Evolutionary conservation across 2,329 filamentous ascomycete species (phyloP).

Genomic region (Pezicula carpinea): DNA sequence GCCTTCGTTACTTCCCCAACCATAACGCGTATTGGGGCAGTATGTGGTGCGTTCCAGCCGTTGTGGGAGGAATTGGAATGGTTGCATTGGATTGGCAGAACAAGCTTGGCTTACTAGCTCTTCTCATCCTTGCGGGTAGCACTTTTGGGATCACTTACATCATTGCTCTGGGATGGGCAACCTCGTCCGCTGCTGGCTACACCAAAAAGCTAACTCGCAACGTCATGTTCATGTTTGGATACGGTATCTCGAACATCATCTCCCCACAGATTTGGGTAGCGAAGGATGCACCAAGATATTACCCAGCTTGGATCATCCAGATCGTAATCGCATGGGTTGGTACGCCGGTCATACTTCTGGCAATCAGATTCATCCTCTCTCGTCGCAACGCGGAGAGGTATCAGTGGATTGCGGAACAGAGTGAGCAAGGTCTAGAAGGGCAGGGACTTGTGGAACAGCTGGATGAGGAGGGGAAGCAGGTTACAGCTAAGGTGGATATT

Average conservation of each 20-base stretch:
- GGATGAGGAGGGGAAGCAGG: slow-evolving; percentile 27
- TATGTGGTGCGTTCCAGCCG: slow-evolving; percentile 29
- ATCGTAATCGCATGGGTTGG: slow-evolving; percentile 31
- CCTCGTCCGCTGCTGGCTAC: slow-evolving; percentile 28
- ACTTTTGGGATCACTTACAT: slow-evolving; percentile 33
- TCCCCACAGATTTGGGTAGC: slow-evolving; percentile 29
- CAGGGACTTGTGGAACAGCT: slow-evolving; percentile 25
- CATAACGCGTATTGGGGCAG: slow-evolving; percentile 28
- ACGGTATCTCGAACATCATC: slow-evolving; percentile 25
- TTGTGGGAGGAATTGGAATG: slow-evolving; percentile 29
- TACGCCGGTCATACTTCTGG: slow-evolving; percentile 30
- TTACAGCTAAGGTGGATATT: slow-evolving; percentile 30
- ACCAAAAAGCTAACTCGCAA: slow-evolving; percentile 29
- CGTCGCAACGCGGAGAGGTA: slow-evolving; percentile 28
- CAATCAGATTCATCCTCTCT: slow-evolving; percentile 30
- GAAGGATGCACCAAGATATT: slow-evolving; percentile 26
- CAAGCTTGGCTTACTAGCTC: slow-evolving; percentile 27
- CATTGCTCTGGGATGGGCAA: slow-evolving; percentile 33
- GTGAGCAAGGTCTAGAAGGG: slow-evolving; percentile 12
- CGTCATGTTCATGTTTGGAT: slow-evolving; percentile 28
- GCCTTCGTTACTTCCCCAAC: slow-evolving; percentile 27
- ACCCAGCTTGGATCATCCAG: slow-evolving; percentile 29
- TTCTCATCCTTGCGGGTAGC: slow-evolving; percentile 26
- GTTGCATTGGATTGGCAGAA: slow-evolving; percentile 26
- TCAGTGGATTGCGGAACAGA: slow-evolving; percentile 24